Evolutionary conservation across 2,329 filamentous ascomycete genomes (phyloP), one percentile per base, ranked within the genome.

Genomic region (Phialophora chinensis): DNA sequence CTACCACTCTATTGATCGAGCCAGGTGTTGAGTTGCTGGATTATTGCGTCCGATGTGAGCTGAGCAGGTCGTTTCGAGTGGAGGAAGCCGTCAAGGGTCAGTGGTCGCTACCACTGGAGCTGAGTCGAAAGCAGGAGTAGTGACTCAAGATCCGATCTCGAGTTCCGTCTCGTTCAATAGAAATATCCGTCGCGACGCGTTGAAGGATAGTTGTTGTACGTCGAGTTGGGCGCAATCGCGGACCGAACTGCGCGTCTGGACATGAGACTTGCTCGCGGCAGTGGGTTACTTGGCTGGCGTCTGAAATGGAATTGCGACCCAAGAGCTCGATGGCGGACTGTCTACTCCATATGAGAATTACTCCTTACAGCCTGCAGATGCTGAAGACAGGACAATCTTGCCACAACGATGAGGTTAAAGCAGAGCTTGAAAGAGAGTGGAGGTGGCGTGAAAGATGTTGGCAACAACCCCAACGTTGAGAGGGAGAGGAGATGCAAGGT

Each of bases 331-430:
- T 31, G 54, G 23, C 27, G n/a, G 59, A 42, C 47, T 38, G 55
- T 65, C 62, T 68, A 63, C 44, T 47, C 49, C 55, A 63, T 60
- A 60, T 60, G 50, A 60, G 50, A 29, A 33, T 44, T 63, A 61
- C 52, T 59, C 29, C 59, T 65, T 29, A 57, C 54, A 67, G 62
- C 42, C 27, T 49, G 65, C 35, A 62, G 44, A 64, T 65, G 49
- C 29, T 62, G 54, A 38, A 29, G n/a, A 42, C 23, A 14, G 38
- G 14, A 59, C 49, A 47, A 42, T 31, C 20, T 50, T 57, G 52
- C 25, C 31, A 33, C 55, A 38, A 56, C 29, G 31, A 57, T 17
- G 33, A 35, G n/a, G 23, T 10, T 33, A 53, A 29, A 42, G 27
- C n/a, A 61, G 12, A 38, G 14, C 47, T 50, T 42, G 29, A 57